phyloP scores from a whole-genome alignment of 2,329 filamentous ascomycete species.

The Raffaelea albimanens region DNA sequence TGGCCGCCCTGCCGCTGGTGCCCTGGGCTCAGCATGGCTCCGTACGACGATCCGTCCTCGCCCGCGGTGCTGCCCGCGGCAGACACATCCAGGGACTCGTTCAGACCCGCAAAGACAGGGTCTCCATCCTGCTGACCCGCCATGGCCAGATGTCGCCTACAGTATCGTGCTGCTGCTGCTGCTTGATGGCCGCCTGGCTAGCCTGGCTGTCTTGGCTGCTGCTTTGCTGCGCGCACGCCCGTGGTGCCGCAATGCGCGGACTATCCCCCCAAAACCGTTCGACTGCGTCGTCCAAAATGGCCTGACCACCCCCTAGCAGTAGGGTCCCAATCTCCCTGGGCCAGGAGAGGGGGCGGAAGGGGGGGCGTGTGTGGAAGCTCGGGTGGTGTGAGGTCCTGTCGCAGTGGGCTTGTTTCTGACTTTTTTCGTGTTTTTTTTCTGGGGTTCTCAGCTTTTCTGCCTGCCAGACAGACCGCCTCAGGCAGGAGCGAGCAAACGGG shows the following conservation, averaged over 20 bases:
- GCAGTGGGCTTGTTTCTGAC: too few relatives aligned
- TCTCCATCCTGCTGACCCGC: conserved; percentile 10
- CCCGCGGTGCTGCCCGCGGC: neutral
- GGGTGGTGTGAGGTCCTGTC: too few relatives aligned
- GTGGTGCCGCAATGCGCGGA: too few relatives aligned
- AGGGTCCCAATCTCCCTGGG: neutral
- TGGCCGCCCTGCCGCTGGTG: neutral
- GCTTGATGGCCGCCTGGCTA: too few relatives aligned
- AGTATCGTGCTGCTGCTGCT: neutral
- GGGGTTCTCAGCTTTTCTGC: too few relatives aligned
- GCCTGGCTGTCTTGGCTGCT: too few relatives aligned
- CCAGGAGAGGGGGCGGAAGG: neutral
- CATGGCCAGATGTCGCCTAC: conserved; percentile 4
- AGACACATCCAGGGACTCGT: conserved; percentile 10
- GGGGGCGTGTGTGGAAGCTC: neutral
- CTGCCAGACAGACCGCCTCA: too few relatives aligned
- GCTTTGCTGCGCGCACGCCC: too few relatives aligned
- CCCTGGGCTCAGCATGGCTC: conserved; percentile 2
- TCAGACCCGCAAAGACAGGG: conserved; percentile 12
- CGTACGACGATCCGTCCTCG: conserved; percentile 6
- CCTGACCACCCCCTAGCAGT: conserved; percentile 4
- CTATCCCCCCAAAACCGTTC: neutral
- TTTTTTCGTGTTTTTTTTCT: too few relatives aligned
- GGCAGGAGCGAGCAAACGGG: too few relatives aligned
- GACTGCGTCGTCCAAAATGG: conserved; percentile 3